Evolutionary conservation across 805 yeast species (phyloP), one percentile per base, ranked within the genome.

Genomic region (Metschnikowia shivogae): DNA sequence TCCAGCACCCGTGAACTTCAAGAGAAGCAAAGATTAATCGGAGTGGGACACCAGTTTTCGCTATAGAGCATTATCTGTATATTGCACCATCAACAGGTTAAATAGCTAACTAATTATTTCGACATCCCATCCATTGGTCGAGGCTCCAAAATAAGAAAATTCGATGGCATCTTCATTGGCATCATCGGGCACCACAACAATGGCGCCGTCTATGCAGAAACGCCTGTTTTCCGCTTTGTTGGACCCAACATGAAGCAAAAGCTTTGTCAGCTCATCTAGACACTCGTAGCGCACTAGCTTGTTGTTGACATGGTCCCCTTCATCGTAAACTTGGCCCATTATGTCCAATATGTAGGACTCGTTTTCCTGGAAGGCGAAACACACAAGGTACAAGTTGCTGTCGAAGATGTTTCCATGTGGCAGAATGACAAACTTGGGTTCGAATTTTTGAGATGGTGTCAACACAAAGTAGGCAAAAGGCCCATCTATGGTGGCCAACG

Each of bases 191-290:
- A 65, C 40, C 11, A 45, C 55, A 12, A 68, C 51, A 19, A 79
- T 81, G 14, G 75, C 64, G 0, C 93, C 93, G 60, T 85, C 93
- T 10, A 85, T 57, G 56, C 92, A 85, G 59, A 83, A 73, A 29
- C 89, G 64, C 49, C 76, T 64, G n/a, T 66, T 55, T 10, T 55
- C 57, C 4, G 43, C 36, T 7, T 46, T 42, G 14, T 42, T 37
- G 4, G 57, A 41, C 5, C 32, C 39, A 4, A 56, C 48, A 4
- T 45, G 34, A 34, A 68, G 47, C 3, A 26, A 38, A 8, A 67
- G 34, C 8, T 55, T 58, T 34, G 68, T 72, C 3, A 51, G 47
- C 5, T 49, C 41, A 4, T 42, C 48, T 8, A 78, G 53, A 26
- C 56, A 47, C 22, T 61, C 45, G 57, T 85, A 84, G 5, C 55